phyloP scores from a whole-genome alignment of 495 filamentous ascomycete species.

The Podospora pseudopauciseta region DNA sequence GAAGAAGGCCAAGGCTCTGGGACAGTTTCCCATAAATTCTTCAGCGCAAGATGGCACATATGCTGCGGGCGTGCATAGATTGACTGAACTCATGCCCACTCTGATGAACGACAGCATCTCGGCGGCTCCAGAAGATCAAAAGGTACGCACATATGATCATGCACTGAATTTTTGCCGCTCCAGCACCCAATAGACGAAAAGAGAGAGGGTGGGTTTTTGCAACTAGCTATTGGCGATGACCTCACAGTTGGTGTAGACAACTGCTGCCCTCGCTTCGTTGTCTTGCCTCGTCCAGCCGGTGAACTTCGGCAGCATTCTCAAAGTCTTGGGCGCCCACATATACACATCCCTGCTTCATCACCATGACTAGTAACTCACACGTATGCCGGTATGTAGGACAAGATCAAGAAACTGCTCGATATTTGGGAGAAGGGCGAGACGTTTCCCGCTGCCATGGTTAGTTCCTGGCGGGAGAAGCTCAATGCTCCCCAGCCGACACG shows the following conservation, averaged over 20 bases:
- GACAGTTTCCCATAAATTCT: conserved; percentile 69
- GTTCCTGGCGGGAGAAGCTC: conserved; percentile 81
- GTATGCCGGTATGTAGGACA: conserved; percentile 64
- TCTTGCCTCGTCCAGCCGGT: not conserved
- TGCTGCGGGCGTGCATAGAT: conserved; percentile 92
- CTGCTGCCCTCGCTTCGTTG: not conserved
- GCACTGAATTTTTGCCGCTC: conserved; percentile 13
- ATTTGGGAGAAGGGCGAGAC: conserved; percentile 97
- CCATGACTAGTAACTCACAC: conserved; percentile 38
- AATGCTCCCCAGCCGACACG: conserved; percentile 56
- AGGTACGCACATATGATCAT: conserved; percentile 67
- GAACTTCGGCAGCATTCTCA: no score
- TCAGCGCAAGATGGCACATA: conserved; percentile 83
- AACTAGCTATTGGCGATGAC: not conserved
- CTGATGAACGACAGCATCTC: conserved; percentile 95
- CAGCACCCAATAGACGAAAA: not conserved
- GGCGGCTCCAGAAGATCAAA: conserved; percentile 89
- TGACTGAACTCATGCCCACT: conserved; percentile 86
- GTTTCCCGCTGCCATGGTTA: conserved; percentile 79
- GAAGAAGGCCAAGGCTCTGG: conserved; percentile 83
- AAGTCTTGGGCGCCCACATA: not conserved
- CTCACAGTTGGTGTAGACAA: not conserved
- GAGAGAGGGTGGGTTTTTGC: no score
- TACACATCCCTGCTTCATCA: not conserved
- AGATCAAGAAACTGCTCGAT: conserved; percentile 91